Percentiles rank a stretch among this genome's conserved stretches.
Conservation (phyloP, 208 protist genomes). For the Endotrypanum monterogeii region DNA sequence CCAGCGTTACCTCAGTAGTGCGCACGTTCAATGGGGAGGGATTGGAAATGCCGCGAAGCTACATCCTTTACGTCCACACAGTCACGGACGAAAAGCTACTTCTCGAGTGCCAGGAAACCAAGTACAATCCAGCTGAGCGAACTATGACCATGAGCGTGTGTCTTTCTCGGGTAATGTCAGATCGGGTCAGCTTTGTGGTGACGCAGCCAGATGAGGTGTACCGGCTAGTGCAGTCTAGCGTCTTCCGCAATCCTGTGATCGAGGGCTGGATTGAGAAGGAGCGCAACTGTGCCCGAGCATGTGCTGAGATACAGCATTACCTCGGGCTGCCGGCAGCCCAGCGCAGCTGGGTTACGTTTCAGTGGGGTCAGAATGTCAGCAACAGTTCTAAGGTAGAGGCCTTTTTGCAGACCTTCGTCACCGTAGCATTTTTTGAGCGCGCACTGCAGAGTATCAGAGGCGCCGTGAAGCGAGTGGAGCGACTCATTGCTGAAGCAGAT, state of each 20-base stretch:
- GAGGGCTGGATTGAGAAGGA: slow-evolving; percentile 81
- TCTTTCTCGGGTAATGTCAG: slow-evolving; percentile 50
- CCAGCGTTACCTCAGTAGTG: slow-evolving; percentile 56
- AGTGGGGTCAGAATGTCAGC: slow-evolving; percentile 66
- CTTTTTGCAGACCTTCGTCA: slow-evolving; percentile 73
- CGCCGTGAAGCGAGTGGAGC: slow-evolving; percentile 38
- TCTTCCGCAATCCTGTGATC: slow-evolving; percentile 84
- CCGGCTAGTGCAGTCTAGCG: slow-evolving; percentile 67
- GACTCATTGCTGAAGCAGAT: slow-evolving; percentile 15
- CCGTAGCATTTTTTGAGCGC: slow-evolving; percentile 48
- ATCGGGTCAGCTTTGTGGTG: slow-evolving; percentile 57
- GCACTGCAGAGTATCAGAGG: slow-evolving; percentile 42
- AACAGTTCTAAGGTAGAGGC: slow-evolving; percentile 58
- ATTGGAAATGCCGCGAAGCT: slow-evolving; percentile 44
- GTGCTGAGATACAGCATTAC: slow-evolving; percentile 49
- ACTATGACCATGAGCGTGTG: slow-evolving; percentile 60
- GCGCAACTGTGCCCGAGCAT: slow-evolving; percentile 43
- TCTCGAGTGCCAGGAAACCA: slow-evolving; percentile 21
- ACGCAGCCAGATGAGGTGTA: slow-evolving; percentile 61
- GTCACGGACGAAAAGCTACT: slow-evolving; percentile 21
- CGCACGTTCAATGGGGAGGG: slow-evolving; percentile 44
- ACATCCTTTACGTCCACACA: slow-evolving; percentile 54
- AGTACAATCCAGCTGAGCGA: slow-evolving; percentile 73
- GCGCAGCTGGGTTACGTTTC: slow-evolving; percentile 57
- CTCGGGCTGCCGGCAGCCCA: slow-evolving; percentile 27